Evolutionary conservation across 192 early-diverging fungal species (phyloP), one percentile per base, ranked within the genome.

Genomic region (Linnemannia exigua): DNA sequence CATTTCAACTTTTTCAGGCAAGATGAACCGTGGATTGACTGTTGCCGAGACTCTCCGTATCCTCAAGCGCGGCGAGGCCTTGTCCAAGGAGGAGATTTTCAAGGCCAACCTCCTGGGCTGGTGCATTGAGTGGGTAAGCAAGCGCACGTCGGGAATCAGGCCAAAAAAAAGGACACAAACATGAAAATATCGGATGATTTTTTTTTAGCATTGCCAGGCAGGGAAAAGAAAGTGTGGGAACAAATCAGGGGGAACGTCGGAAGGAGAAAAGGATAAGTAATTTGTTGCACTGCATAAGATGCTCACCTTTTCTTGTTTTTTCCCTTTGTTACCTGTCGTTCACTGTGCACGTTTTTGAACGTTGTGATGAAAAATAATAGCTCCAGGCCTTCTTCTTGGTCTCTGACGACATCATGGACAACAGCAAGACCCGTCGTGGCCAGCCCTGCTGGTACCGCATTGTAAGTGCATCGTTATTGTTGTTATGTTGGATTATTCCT

Each of bases 321-420:
- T 17, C 33, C 22, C 22, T 22, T 75, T 37, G 0, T n/a, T 25
- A 2, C 48, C 33, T 22, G 31, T 11, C 28, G 3, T 54, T 72
- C n/a, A 38, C 51, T 52, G 41, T 11, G 37, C 36, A 37, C 37
- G n/a, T 52, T 80, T 63, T 50, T 72, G 58, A 63, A 20, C 7
- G 19, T 74, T 71, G 19, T 51, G 51, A n/a, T 17, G 17, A 68
- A 67, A 14, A 35, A 35, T 69, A 70, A 25, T 89, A 96, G 97
- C 93, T 99, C 61, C 98, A 99, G 94, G 97, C 97, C 20, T 98
- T 97, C 89, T 99, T 99, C 93, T 93, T 99, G 72, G 96, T 99
- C 17, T 92, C 97, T 28, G 98, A 99, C 90, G 98, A 99, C 87
- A 98, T 99, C 87, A 99, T 99, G 98, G 98, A 99, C 88, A 90